Evolutionary conservation across 139 green algal species (phyloP).

Genomic region (Deuterostichococcus epilithicus): DNA sequence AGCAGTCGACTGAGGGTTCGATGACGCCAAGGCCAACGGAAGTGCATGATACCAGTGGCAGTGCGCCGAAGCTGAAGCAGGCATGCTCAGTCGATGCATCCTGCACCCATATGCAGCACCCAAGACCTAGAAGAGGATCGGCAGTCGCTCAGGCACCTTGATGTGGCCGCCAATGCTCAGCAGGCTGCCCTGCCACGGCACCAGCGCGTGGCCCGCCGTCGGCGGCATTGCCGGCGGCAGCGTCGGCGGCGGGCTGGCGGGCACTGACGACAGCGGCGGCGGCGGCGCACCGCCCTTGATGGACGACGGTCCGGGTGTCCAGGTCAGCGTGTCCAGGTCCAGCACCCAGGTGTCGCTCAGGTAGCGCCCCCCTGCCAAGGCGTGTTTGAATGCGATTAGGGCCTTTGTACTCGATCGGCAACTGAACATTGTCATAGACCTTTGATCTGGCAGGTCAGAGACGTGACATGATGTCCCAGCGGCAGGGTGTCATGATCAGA

Average conservation of each 20-base stretch:
- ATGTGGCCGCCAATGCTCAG: conserved; percentile 79
- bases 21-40: no score
- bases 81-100: no score
- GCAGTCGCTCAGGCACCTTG: no score
- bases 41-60: no score
- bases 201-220: conserved; percentile 51
- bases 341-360: conserved; percentile 82
- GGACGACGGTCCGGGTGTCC: conserved; percentile 31
- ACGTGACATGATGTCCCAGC: no score
- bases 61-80: no score
- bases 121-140: no score
- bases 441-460: no score
- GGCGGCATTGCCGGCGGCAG: conserved; percentile 35
- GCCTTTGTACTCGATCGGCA: no score
- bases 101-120: not conserved
- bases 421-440: no score
- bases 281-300: conserved; percentile 1
- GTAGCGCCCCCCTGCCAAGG: conserved; percentile 71
- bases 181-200: conserved; percentile 51
- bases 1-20: not conserved
- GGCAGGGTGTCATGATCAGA: no score
- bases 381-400: no score
- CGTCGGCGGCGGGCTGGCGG: not conserved
- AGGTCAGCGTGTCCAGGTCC: conserved; percentile 68
- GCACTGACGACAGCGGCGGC: not conserved